These are phyloP conservation scores for Leptographium galeiforme DNA, from an alignment of 2,329 filamentous ascomycete species.

Conservation along the genomic window DNA sequence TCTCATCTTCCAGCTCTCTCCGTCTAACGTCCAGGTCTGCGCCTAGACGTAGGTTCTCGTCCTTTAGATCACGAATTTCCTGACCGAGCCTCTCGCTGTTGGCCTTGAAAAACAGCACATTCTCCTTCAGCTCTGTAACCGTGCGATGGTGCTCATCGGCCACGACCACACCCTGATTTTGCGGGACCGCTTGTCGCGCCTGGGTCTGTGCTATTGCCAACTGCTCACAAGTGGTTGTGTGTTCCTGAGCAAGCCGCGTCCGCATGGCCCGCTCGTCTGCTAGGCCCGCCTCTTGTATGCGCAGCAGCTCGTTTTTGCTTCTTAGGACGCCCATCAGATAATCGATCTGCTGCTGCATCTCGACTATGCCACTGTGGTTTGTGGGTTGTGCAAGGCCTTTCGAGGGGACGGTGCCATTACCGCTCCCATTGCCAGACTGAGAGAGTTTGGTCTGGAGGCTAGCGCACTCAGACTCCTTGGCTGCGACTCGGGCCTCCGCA, in stretches of 20 bases:
- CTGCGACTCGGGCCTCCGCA: background rate
- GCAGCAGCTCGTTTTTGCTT: no score
- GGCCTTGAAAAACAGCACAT: background rate
- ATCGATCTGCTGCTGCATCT: no score
- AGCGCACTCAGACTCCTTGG: constrained; percentile 1
- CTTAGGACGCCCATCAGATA: no score
- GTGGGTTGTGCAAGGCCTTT: no score
- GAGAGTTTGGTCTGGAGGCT: background rate
- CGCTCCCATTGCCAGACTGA: no score
- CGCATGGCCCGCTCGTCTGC: no score
- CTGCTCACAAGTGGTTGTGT: no score
- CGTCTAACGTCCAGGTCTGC: background rate
- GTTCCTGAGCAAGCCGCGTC: no score
- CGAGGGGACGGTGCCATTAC: no score
- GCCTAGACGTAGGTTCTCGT: background rate
- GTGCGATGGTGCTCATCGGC: background rate
- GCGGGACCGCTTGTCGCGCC: background rate
- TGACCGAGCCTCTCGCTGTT: background rate
- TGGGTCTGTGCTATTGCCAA: no score
- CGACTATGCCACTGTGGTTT: background rate
- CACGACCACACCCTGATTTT: background rate
- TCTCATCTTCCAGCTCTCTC: background rate
- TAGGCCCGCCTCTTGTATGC: no score
- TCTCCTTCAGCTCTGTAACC: background rate
- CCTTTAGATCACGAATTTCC: background rate